phyloP scores from a whole-genome alignment of 768 basidiomycete species.

The Udeniomyces megalosporus region DNA sequence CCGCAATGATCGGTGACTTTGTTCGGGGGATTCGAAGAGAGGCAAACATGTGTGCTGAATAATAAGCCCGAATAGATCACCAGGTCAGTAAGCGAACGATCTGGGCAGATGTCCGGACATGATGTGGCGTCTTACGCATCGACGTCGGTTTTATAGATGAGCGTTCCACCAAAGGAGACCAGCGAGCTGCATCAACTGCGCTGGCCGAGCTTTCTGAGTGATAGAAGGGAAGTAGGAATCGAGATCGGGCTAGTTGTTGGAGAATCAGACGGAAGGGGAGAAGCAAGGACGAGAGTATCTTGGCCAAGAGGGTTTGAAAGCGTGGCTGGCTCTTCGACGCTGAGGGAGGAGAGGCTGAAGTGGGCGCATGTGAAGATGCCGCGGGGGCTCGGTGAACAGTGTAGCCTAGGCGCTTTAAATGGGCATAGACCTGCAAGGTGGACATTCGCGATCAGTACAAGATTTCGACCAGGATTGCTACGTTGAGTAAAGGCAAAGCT shows the following conservation, averaged over 20 bases:
- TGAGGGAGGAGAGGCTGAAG: not conserved
- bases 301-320: no score
- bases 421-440: constrained; percentile 60
- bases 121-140: no score
- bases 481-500: not conserved
- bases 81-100: not conserved
- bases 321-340: no score
- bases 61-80: not conserved
- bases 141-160: no score
- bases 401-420: constrained; percentile 83
- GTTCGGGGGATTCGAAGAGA: not conserved
- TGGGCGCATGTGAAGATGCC: not conserved
- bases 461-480: not conserved
- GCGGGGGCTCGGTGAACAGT: constrained; percentile 47
- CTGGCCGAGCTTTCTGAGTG: no score
- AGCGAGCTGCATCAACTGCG: no score
- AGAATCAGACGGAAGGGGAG: no score
- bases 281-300: no score
- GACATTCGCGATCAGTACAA: not conserved
- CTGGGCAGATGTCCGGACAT: no score
- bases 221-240: no score
- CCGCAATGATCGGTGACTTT: not conserved
- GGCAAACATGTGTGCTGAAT: not conserved
- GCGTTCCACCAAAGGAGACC: no score
- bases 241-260: no score